Evolutionary conservation across 2,329 filamentous ascomycete species (phyloP).

Genomic region (Epichloe hybrida): DNA sequence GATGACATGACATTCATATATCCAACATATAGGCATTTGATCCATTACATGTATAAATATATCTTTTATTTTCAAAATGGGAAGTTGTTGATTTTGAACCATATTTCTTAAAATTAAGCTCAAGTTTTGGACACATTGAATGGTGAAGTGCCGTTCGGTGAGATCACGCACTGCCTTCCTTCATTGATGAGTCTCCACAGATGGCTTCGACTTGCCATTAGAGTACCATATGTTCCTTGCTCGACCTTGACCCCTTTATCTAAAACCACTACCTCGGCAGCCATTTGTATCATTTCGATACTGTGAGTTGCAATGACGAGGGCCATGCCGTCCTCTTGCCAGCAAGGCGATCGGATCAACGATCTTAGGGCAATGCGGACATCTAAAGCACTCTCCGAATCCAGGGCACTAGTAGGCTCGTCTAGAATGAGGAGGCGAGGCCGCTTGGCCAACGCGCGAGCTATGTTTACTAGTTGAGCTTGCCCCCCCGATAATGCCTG

Average conservation of each 20-base stretch:
- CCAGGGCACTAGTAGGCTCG: conserved; percentile 74
- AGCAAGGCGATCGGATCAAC: conserved; percentile 28
- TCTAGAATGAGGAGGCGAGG: conserved; percentile 70
- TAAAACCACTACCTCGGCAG: conserved; percentile 59
- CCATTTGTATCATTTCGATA: conserved; percentile 73
- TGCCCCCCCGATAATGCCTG: conserved; percentile 68
- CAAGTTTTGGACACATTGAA: neutral
- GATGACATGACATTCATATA: conserved; percentile 1
- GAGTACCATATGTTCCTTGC: conserved; percentile 48
- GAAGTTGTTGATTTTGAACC: too few relatives aligned
- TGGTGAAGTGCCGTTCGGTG: too few relatives aligned
- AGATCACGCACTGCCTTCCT: conserved; percentile 12
- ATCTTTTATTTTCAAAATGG: neutral
- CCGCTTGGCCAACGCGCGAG: conserved; percentile 58
- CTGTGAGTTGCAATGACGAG: conserved; percentile 75
- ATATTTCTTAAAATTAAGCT: too few relatives aligned
- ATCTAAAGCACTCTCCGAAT: conserved; percentile 50
- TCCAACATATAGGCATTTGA: neutral
- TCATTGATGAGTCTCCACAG: conserved; percentile 35
- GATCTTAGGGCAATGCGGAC: conserved; percentile 49
- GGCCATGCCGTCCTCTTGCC: conserved; percentile 34
- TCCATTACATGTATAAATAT: neutral
- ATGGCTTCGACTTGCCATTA: conserved; percentile 32
- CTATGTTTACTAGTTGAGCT: conserved; percentile 68
- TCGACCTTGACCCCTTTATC: conserved; percentile 55